A percentile compares a stretch with the other conserved stretches of the same genome.
Conservation (phyloP, 1,139 yeast species). For the Taphrina communis region DNA sequence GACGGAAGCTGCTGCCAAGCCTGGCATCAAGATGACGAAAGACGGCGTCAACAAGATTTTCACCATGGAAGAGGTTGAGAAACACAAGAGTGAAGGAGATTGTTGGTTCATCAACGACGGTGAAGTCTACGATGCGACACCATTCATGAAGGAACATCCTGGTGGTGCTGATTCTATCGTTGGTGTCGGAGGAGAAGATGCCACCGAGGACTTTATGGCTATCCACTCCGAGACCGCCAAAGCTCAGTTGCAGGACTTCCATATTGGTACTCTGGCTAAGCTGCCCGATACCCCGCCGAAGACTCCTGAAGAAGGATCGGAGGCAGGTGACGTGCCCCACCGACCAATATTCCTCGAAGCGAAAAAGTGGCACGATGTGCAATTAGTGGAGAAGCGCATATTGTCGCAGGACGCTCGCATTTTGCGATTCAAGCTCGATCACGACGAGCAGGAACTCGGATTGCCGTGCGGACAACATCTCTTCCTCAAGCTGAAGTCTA, state of each 20-base stretch:
- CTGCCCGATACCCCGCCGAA: slow-evolving; percentile 32
- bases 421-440: slow-evolving; percentile 73
- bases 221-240: slow-evolving; percentile 51
- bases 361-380: slow-evolving; percentile 46
- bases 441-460: slow-evolving; percentile 73
- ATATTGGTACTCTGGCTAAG: slow-evolving; percentile 45
- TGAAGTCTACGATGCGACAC: slow-evolving; percentile 78
- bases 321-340: slow-evolving; percentile 8
- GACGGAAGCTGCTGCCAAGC: slow-evolving; percentile 19
- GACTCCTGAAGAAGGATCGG: slow-evolving; percentile 28
- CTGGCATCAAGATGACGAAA: slow-evolving; percentile 45
- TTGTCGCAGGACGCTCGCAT: slow-evolving; percentile 59
- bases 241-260: slow-evolving; percentile 45
- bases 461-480: slow-evolving; percentile 72
- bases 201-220: slow-evolving; percentile 59
- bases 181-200: slow-evolving; percentile 67
- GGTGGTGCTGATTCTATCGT: slow-evolving; percentile 62
- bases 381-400: slow-evolving; percentile 36
- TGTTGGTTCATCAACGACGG: slow-evolving; percentile 59
- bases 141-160: slow-evolving; percentile 82
- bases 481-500: slow-evolving; percentile 57
- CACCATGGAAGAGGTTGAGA: slow-evolving; percentile 59
- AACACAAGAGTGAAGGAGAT: slow-evolving; percentile 53
- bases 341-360: slow-evolving; percentile 45
- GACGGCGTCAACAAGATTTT: slow-evolving; percentile 43